These are phyloP conservation scores for Talaromyces rugulosus DNA, from an alignment of 2,329 filamentous ascomycete species.

Conservation along the genomic window DNA sequence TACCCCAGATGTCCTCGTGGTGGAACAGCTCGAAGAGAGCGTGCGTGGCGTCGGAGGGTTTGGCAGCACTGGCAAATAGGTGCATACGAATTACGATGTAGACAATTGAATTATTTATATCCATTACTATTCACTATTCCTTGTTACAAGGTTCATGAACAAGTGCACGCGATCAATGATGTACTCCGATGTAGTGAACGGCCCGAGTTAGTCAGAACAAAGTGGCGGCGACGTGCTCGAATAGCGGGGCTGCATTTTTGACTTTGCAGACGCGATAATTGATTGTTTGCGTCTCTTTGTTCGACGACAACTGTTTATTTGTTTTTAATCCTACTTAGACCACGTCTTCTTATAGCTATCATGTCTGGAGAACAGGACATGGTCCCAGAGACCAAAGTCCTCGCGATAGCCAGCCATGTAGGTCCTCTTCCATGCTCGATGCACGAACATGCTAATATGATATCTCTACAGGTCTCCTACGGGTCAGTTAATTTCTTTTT, in stretches of 20 bases:
- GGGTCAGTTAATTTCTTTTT: constrained; percentile 2
- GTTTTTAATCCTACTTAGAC: not conserved
- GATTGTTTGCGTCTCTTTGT: not conserved
- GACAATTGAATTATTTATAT: not conserved
- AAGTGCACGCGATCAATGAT: too few relatives aligned
- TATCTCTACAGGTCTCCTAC: constrained; percentile 13
- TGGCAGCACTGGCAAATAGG: constrained; percentile 68
- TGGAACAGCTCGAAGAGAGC: constrained; percentile 82
- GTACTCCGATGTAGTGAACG: not conserved
- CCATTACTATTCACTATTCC: not conserved
- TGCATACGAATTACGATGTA: not conserved
- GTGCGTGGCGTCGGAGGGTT: constrained; percentile 88
- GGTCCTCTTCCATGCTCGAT: constrained; percentile 29
- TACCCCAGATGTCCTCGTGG: constrained; percentile 87
- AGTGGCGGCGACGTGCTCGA: not conserved
- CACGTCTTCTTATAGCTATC: not conserved
- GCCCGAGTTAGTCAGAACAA: not conserved
- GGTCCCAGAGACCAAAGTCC: constrained; percentile 63
- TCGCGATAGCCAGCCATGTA: constrained; percentile 95
- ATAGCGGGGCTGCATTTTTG: not conserved
- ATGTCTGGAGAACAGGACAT: constrained; percentile 17
- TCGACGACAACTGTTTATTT: not conserved
- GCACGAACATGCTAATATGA: constrained; percentile 11
- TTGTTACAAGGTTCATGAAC: not conserved
- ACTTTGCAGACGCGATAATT: not conserved